Conservation (phyloP, 371 early-diverging fungal species). For the Mortierella sp. region DNA sequence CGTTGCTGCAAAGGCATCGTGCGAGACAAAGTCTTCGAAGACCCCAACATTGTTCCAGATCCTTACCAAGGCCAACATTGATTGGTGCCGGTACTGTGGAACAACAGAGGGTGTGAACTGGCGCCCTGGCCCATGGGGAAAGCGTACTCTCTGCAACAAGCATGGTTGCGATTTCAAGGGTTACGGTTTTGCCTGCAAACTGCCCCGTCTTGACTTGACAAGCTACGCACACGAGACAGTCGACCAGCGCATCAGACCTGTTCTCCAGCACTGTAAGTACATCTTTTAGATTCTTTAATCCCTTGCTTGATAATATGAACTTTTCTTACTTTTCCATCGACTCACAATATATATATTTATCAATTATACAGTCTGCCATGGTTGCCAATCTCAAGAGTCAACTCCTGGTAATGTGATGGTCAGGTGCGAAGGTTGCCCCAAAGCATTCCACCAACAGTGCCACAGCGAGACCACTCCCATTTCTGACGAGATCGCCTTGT, state of each 20-base stretch:
- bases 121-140: constrained; percentile 96
- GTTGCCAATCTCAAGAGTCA: constrained; percentile 83
- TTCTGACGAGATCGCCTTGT: constrained; percentile 60
- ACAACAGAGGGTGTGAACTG: constrained; percentile 94
- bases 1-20: constrained; percentile 15
- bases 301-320: too few relatives aligned
- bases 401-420: constrained; percentile 75
- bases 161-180: constrained; percentile 96
- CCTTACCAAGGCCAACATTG: constrained; percentile 73
- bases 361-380: constrained; percentile 69
- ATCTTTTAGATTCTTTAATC: neutral
- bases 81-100: constrained; percentile 96
- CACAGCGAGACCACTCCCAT: constrained; percentile 60
- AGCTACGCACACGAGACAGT: constrained; percentile 81
- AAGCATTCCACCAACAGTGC: constrained; percentile 85
- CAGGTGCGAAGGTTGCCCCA: constrained; percentile 90
- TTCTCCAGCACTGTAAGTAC: constrained; percentile 82
- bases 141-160: constrained; percentile 94
- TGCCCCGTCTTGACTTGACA: constrained; percentile 87
- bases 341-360: constrained; percentile 1
- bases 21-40: constrained; percentile 30
- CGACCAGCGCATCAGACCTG: constrained; percentile 83
- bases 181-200: constrained; percentile 91
- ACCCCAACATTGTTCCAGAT: constrained; percentile 74
- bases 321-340: neutral